Conservation (phyloP, 1,284 basidiomycete species). For the Boletus sp. region DNA sequence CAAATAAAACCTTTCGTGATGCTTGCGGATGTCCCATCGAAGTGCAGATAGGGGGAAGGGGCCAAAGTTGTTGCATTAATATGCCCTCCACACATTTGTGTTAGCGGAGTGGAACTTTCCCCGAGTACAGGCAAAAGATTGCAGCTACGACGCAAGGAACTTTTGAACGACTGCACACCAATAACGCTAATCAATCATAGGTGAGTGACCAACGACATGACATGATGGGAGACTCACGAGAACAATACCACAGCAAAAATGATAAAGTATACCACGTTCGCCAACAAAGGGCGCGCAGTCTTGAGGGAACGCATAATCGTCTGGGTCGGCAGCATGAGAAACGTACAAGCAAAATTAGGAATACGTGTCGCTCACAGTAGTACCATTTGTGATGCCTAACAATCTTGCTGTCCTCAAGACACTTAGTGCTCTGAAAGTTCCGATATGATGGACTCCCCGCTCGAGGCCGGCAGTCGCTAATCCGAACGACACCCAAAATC, state of each 20-base stretch:
- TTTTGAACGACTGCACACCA: conserved; percentile 87
- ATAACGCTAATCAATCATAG: conserved; percentile 61
- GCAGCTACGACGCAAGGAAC: conserved; percentile 71
- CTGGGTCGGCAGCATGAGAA: conserved; percentile 35
- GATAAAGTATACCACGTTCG: conserved; percentile 88
- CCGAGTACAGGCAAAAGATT: conserved; percentile 50
- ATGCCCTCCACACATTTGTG: conserved; percentile 76
- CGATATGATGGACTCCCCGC: conserved; percentile 66
- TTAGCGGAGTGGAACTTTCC: conserved; percentile 43
- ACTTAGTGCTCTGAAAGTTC: conserved; percentile 86
- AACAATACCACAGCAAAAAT: conserved; percentile 88
- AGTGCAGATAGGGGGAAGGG: conserved; percentile 44
- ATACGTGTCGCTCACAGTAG: conserved; percentile 59
- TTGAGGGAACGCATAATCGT: conserved; percentile 95
- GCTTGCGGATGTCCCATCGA: conserved; percentile 34
- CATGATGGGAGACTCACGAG: conserved; percentile 50
- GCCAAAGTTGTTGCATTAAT: conserved; percentile 56
- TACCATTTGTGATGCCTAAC: conserved; percentile 87
- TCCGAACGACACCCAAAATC: conserved; percentile 80
- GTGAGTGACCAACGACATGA: conserved; percentile 1
- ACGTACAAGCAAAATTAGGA: background rate
- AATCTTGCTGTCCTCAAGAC: conserved; percentile 83
- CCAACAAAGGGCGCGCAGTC: conserved; percentile 81
- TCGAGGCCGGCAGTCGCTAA: conserved; percentile 70
- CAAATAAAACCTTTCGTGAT: conserved; percentile 75